Conservation (phyloP, 2,329 filamentous ascomycete genomes). For the Ophiostoma triangulosporum region DNA sequence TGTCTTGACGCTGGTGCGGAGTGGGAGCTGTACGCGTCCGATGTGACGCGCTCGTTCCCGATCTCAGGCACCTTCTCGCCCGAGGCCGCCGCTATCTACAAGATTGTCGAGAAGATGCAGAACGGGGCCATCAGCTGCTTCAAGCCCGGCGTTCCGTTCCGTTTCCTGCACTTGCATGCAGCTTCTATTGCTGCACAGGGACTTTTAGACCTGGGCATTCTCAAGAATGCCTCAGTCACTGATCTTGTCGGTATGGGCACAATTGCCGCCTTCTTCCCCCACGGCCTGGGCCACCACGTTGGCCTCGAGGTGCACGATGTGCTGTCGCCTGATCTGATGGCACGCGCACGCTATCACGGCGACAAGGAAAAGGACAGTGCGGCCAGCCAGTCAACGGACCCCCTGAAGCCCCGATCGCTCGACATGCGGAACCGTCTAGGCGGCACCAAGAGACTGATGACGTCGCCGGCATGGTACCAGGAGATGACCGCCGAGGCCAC, state of each 20-base stretch:
- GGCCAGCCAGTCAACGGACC: not conserved
- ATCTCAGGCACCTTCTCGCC: constrained; percentile 53
- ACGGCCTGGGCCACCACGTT: constrained; percentile 51
- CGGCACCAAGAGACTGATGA: constrained; percentile 28
- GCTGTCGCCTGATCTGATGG: constrained; percentile 26
- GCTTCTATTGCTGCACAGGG: constrained; percentile 59
- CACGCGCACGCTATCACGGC: not conserved
- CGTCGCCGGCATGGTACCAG: constrained; percentile 24
- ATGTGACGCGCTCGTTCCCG: constrained; percentile 82
- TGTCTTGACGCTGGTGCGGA: constrained; percentile 83
- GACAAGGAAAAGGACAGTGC: not conserved
- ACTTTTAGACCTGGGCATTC: constrained; percentile 56
- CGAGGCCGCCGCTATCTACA: constrained; percentile 61
- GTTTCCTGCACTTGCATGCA: constrained; percentile 59
- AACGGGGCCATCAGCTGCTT: constrained; percentile 55
- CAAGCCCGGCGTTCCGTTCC: constrained; percentile 55
- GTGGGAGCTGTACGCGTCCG: constrained; percentile 72
- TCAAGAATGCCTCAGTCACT: constrained; percentile 46
- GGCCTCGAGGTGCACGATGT: constrained; percentile 54
- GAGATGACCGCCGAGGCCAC: constrained; percentile 17
- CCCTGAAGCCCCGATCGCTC: not conserved
- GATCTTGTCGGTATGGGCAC: constrained; percentile 40
- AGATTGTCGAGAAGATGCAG: constrained; percentile 72
- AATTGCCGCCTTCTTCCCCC: constrained; percentile 50
- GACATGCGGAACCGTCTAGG: constrained; percentile 15